A percentile compares a stretch with the other conserved stretches of the same genome.
These are phyloP conservation scores for Didymella segeticola DNA, from an alignment of 2,329 filamentous ascomycete species.

Conservation along the genomic window DNA sequence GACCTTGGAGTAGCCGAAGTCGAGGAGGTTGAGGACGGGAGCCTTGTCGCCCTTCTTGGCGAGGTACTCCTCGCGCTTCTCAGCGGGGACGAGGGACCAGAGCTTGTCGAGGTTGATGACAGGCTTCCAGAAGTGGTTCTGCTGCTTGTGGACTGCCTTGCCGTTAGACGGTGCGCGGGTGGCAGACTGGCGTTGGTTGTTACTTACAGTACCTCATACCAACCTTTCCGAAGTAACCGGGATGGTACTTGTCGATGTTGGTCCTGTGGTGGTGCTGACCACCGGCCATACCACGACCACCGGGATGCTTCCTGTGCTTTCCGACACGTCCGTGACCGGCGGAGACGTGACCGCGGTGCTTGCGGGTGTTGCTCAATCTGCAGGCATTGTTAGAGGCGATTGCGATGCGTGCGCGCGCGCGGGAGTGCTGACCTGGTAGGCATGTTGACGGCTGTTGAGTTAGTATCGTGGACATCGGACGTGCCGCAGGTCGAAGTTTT, in stretches of 20 bases:
- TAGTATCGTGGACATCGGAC: constrained; percentile 30
- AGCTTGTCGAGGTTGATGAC: constrained; percentile 99
- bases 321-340: constrained; percentile 98
- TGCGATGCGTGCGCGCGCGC: background rate
- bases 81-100: constrained; percentile 90
- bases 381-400: constrained; percentile 10
- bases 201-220: constrained; percentile 54
- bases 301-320: constrained; percentile 93
- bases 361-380: constrained; percentile 42
- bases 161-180: constrained; percentile 51
- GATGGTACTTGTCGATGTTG: constrained; percentile 93
- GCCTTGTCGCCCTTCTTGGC: constrained; percentile 86
- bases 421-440: constrained; percentile 34
- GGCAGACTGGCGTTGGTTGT: constrained; percentile 36
- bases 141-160: constrained; percentile 79
- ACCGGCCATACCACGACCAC: constrained; percentile 86
- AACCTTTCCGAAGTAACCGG: constrained; percentile 99
- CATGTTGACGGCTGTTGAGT: constrained; percentile 42
- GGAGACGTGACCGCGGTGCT: constrained; percentile 89
- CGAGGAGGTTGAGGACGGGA: constrained; percentile 96
- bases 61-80: constrained; percentile 94
- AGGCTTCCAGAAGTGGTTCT: constrained; percentile 98
- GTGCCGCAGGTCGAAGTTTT: constrained; percentile 12
- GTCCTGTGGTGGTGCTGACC: constrained; percentile 98
- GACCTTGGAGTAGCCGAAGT: constrained; percentile 97